Evolutionary conservation across 495 filamentous ascomycete genomes (phyloP).

Genomic region (Extremus antarcticus): DNA sequence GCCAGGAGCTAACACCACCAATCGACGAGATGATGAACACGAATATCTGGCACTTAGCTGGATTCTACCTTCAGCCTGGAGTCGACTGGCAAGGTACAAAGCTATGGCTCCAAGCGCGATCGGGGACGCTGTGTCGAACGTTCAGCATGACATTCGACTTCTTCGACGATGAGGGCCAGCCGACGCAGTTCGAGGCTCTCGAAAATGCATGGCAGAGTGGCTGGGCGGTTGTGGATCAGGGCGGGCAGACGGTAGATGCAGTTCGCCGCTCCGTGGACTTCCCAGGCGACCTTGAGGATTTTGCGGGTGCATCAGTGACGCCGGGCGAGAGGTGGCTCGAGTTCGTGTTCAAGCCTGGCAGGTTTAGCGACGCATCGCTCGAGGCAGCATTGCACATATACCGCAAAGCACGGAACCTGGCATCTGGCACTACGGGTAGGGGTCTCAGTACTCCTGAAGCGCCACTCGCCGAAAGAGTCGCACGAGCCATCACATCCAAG

Average conservation of each 20-base stretch:
- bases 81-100: slow-evolving; percentile 46
- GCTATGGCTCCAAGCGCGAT: slow-evolving; percentile 80
- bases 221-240: slow-evolving; percentile 59
- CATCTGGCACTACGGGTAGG: neutral
- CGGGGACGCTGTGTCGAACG: slow-evolving; percentile 59
- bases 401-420: slow-evolving; percentile 20
- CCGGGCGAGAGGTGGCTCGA: slow-evolving; percentile 29
- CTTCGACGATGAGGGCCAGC: slow-evolving; percentile 15
- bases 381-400: slow-evolving; percentile 73
- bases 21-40: slow-evolving; percentile 47
- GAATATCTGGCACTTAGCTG: slow-evolving; percentile 70
- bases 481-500: slow-evolving; percentile 54
- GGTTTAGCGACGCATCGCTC: slow-evolving; percentile 64
- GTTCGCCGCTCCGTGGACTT: slow-evolving; percentile 19
- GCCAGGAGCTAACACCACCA: slow-evolving; percentile 50
- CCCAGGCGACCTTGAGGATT: slow-evolving; percentile 21
- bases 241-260: slow-evolving; percentile 21
- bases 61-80: slow-evolving; percentile 58
- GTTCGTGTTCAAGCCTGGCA: slow-evolving; percentile 71
- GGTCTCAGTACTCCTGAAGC: slow-evolving; percentile 29
- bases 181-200: no score
- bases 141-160: slow-evolving; percentile 45
- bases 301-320: neutral
- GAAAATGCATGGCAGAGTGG: slow-evolving; percentile 49
- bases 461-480: slow-evolving; percentile 55